Conservation (phyloP, 129 eudicot species). For the Flaveria bidentis region DNA sequence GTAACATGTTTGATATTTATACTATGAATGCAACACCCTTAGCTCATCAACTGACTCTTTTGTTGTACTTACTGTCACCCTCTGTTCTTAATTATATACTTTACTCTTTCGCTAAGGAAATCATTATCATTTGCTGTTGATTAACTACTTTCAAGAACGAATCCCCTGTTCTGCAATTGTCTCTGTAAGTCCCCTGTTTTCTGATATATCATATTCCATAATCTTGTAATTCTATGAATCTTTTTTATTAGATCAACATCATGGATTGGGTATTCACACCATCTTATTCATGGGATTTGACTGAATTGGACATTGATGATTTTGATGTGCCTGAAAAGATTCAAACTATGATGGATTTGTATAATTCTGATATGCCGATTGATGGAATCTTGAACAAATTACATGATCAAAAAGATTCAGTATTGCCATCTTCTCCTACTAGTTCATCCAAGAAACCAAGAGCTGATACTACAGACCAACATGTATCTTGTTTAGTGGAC, state of each 20-base stretch:
- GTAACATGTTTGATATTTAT: conserved; percentile 3
- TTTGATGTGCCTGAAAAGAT: conserved; percentile 20
- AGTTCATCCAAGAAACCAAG: conserved; percentile 35
- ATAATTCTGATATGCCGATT: conserved; percentile 20
- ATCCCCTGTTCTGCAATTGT: neutral
- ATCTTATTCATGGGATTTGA: conserved; percentile 44
- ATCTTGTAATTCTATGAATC: neutral
- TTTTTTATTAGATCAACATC: neutral
- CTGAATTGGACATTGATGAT: conserved; percentile 35
- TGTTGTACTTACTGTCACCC: neutral
- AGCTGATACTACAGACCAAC: conserved; percentile 16
- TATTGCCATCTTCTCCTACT: conserved; percentile 25
- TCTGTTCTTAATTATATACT: conserved; percentile 13
- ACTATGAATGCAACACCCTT: neutral
- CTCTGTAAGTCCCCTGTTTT: conserved; percentile 29
- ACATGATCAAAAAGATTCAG: conserved; percentile 27
- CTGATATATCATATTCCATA: conserved; percentile 8
- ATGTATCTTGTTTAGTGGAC: conserved; percentile 46
- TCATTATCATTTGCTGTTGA: conserved; percentile 31
- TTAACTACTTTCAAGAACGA: conserved; percentile 1
- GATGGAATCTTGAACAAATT: conserved; percentile 7
- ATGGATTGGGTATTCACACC: conserved; percentile 50
- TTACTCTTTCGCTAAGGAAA: conserved; percentile 12
- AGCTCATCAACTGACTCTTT: conserved; percentile 35
- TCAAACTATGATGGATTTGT: conserved; percentile 32